These are phyloP conservation scores for Exophiala sp. DNA, from an alignment of 2,329 filamentous ascomycete species.

Conservation along the genomic window DNA sequence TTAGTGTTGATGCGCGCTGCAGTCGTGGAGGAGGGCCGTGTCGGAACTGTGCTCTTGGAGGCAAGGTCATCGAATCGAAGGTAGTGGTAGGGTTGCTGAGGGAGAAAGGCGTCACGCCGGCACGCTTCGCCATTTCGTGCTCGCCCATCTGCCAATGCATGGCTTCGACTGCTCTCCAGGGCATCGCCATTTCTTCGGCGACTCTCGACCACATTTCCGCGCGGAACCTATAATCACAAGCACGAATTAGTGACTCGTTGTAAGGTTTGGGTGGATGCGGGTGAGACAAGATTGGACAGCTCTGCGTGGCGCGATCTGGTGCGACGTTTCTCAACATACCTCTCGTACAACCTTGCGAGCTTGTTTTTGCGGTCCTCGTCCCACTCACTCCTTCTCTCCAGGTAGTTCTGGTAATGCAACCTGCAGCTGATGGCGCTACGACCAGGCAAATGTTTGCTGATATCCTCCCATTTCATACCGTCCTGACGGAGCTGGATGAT, in stretches of 20 bases:
- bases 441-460: slow-evolving; percentile 84
- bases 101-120: slow-evolving; percentile 82
- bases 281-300: slow-evolving; percentile 7
- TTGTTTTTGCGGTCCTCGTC: slow-evolving; percentile 98
- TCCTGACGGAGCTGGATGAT: slow-evolving; percentile 87
- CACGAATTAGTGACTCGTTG: slow-evolving; percentile 1
- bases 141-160: slow-evolving; percentile 99
- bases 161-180: slow-evolving; percentile 91
- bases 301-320: slow-evolving; percentile 13
- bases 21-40: slow-evolving; percentile 32
- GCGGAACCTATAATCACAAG: slow-evolving; percentile 69
- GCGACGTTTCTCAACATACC: slow-evolving; percentile 56
- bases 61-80: slow-evolving; percentile 11
- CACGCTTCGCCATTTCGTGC: slow-evolving; percentile 86
- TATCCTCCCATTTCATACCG: slow-evolving; percentile 99
- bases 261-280: not conserved
- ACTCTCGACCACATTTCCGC: slow-evolving; percentile 97
- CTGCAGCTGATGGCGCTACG: slow-evolving; percentile 92
- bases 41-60: slow-evolving; percentile 14
- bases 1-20: slow-evolving; percentile 37
- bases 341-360: slow-evolving; percentile 87
- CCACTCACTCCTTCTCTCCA: slow-evolving; percentile 90
- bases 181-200: slow-evolving; percentile 89
- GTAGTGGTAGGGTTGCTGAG: slow-evolving; percentile 49
- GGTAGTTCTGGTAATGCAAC: slow-evolving; percentile 94